Evolutionary conservation across 2,329 filamentous ascomycete genomes (phyloP), one percentile per base, ranked within the genome.

Genomic region (Alternaria incomplexa): DNA sequence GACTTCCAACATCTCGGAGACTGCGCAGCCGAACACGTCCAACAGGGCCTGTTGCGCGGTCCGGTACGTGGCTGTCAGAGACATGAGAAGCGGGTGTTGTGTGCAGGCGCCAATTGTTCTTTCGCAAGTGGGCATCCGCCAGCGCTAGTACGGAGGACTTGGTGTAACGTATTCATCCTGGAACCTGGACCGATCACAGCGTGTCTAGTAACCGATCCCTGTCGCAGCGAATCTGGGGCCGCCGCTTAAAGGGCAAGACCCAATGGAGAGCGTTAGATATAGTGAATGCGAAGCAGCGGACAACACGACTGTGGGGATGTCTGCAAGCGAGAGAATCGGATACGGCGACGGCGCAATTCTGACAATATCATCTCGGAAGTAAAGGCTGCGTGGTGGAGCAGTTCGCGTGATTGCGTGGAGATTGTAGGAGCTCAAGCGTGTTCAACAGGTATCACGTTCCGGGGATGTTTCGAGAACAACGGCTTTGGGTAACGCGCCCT

Each of bases 161-260:
- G 51, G 65, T 71, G 70, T 71, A 66, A 72, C 69, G 47, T 30
- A 46, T 56, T 57, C 56, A 58, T 61, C 65, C 65, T 53, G 32
- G 47, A 63, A 64, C 58, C 63, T 63, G 63, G 61, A 63, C 52
- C 61, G 62, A 60, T 61, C 56, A 56, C 51, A 63, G 68, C 46
- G 62, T 60, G 46, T 67, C 65, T 44, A 64, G 55, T 56, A 60
- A 63, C 72, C 70, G 63, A 73, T 70, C 67, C 72, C 65, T 68
- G 70, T 51, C 56, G 51, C 48, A 50, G 61, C 58, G 62, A 61
- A 62, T 62, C 52, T 66, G 61, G 63, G 54, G 58, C 57, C 65
- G 67, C 67, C 66, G 68, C 65, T 69, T 74, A 69, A 70, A 66
- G 44, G 60, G 50, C 45, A n/a, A 52, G 47, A 51, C 56, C 67